Conservation (phyloP, 2,329 filamentous ascomycete genomes). For the Parasarocladium wereldwijsianum region DNA sequence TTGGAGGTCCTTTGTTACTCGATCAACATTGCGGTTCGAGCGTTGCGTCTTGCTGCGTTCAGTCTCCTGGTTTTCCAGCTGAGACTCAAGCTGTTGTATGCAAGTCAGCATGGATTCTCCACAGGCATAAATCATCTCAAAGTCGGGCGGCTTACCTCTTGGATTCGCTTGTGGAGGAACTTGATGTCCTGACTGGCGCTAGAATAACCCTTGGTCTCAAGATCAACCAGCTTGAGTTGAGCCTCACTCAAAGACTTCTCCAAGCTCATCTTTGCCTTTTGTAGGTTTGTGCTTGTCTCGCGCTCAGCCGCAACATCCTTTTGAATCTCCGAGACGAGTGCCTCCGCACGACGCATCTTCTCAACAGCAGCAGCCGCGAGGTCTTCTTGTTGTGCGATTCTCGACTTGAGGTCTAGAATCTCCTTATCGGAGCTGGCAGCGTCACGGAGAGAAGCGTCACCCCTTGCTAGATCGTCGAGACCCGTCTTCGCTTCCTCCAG, state of each 20-base stretch:
- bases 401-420: conserved; percentile 76
- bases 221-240: conserved; percentile 76
- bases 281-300: conserved; percentile 65
- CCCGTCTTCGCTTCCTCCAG: conserved; percentile 78
- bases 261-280: conserved; percentile 77
- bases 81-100: conserved; percentile 60
- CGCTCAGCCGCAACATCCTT: conserved; percentile 82
- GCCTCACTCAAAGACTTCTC: conserved; percentile 87
- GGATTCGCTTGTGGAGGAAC: conserved; percentile 84
- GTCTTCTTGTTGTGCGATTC: conserved; percentile 84
- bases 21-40: conserved; percentile 82
- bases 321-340: conserved; percentile 74
- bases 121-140: background rate
- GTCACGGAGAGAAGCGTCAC: conserved; percentile 76
- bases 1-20: conserved; percentile 85
- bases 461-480: conserved; percentile 73
- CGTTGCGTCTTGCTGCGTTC: conserved; percentile 70
- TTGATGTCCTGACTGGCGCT: conserved; percentile 89
- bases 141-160: conserved; percentile 57
- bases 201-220: conserved; percentile 95
- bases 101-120: background rate
- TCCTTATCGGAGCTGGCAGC: conserved; percentile 81
- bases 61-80: conserved; percentile 70
- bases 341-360: conserved; percentile 92
- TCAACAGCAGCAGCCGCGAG: conserved; percentile 82